Evolutionary conservation across 1,139 yeast genomes (phyloP), one percentile per base, ranked within the genome.

Genomic region (Geotrichum fermentans): DNA sequence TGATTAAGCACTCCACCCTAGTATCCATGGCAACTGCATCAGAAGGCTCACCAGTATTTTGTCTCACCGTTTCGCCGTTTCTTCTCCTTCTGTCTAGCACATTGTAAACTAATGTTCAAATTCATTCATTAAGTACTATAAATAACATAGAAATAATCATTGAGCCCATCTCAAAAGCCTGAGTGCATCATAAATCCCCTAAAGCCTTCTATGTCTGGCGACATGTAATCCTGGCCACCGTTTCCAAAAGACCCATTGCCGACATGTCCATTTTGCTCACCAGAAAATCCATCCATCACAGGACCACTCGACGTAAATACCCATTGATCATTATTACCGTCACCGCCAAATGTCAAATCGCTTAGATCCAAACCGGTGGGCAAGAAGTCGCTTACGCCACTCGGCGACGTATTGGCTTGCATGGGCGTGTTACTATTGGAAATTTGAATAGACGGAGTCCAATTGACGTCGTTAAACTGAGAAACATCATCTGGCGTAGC

Each of bases 181-280:
- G 46, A 34, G 32, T 47, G 50, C 46, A 47, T 41, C 46, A 47
- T 18, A 36, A 42, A 47, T 24, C 45, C 50, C 8, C 39, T 22
- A 35, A 47, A 42, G n/a, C 33, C 20, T 17, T 47, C 46, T 11
- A 47, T 28, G 22, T 47, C 46, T 14, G 50, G 50, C 10, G 50
- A 47, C 6, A 47, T 22, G 28, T 40, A 36, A 30, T 47, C 50
- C 11, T 18, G 21, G 11, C 14, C 36, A 29, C 30, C 13, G 30
- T 26, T 26, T 21, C 35, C 43, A n/a, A 13, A n/a, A n/a, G 21
- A 11, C 10, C 32, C 32, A 13, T 13, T 37, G 28, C 34, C 35
- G 4, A 28, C 42, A 18, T 22, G 4, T 10, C 20, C 21, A 18
- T 22, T n/a, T n/a, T n/a, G n/a, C n/a, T n/a, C n/a, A 17, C 13